Evolutionary conservation across 805 yeast genomes (phyloP).

Genomic region (Candida easanensis): DNA sequence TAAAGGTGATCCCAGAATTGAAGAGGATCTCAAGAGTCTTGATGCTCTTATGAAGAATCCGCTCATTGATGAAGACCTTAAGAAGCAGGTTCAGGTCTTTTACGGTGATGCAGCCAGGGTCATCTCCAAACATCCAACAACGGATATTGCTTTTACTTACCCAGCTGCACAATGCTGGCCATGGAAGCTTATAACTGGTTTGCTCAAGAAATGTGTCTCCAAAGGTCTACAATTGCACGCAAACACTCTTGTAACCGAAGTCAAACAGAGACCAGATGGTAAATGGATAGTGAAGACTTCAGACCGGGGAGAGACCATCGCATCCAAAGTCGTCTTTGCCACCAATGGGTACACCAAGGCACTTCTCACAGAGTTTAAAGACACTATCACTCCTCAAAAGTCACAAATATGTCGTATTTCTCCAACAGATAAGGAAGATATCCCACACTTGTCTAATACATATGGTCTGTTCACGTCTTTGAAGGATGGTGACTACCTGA

Average conservation of each 20-base stretch:
- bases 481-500: conserved; percentile 34
- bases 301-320: conserved; percentile 27
- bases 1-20: conserved; percentile 20
- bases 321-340: conserved; percentile 32
- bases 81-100: conserved; percentile 31
- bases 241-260: conserved; percentile 36
- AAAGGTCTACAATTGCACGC: conserved; percentile 42
- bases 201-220: conserved; percentile 31
- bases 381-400: conserved; percentile 35
- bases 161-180: conserved; percentile 47
- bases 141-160: conserved; percentile 65
- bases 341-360: conserved; percentile 37
- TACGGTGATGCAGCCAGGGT: conserved; percentile 40
- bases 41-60: conserved; percentile 28
- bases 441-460: conserved; percentile 36
- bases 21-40: conserved; percentile 15
- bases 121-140: conserved; percentile 72
- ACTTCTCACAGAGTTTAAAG: conserved; percentile 28
- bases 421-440: conserved; percentile 20
- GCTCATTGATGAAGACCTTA: conserved; percentile 27
- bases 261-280: conserved; percentile 26
- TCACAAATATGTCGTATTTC: conserved; percentile 32
- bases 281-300: conserved; percentile 32
- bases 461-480: conserved; percentile 30
- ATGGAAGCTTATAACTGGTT: conserved; percentile 35